Base-by-base conservation (phyloP, 139 green algal genomes). In the Gonium pectorale region DNA sequence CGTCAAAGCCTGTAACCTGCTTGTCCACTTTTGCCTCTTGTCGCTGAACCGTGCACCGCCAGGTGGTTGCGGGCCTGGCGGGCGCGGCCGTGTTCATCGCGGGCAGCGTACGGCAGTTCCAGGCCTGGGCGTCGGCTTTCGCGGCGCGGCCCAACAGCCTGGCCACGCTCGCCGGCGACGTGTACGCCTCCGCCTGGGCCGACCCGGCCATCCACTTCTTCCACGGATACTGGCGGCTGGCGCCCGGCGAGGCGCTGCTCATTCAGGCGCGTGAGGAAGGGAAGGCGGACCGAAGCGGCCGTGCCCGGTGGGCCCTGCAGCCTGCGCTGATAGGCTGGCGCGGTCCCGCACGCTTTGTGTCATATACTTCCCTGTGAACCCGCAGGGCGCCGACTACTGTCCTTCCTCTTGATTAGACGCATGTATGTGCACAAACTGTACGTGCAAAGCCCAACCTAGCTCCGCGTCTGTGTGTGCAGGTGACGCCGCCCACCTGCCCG, bases 161-260 rank as follows among this genome's bases (percentile, higher is more conserved):
- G 46, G 21, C 41, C 26, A 56, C 64, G 8, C 37, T 85, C 26
- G 64, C 67, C 2, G 35, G 67, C 46, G 79, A 85, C 29, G 79
- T 68, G 41, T 82, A 83, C 72, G 51, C 66, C 35, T 64, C 15
- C n/a, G 83, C 83, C 29, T 88, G 83, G 83, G 83, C 83, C 2
- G 83, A 88, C 73, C 83, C 83, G 26, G 60, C 59, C 71, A 83
- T 88, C 40, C 62, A 78, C 71, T 84, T 88, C 63, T 51, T 84
- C 19, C 83, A 88, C 35, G 83, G 83, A 37, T 88, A 83, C 46
- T 88, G 83, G 83, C 5, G 37, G 0, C 24, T 81, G 29, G 43
- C 37, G 6, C 41, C 56, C 2, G 31, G 13, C 5, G 59, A 87
- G 81, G 81, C 71, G 33, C 70, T 87, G 70, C 9, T 87, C 7